Percentiles rank a stretch among this genome's conserved stretches.
Evolutionary conservation across 352 stramenopile genomes (phyloP).

Genomic region (Pythium aphanidermatum): DNA sequence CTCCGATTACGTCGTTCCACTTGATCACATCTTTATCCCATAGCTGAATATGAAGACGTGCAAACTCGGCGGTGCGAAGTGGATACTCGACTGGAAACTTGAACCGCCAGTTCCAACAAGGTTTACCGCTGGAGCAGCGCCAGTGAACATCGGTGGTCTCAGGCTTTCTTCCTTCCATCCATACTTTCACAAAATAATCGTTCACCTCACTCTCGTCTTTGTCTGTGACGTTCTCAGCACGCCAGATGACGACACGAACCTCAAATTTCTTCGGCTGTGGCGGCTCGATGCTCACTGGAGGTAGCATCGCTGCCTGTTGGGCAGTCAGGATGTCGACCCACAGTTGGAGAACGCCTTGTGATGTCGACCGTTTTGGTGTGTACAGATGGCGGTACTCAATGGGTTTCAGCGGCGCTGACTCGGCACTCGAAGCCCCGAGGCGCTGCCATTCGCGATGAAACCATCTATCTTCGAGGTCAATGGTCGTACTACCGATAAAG

Average conservation of each 20-base stretch:
- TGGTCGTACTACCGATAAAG: conserved; percentile 87
- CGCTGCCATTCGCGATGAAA: conserved; percentile 86
- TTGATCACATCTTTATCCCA: conserved; percentile 93
- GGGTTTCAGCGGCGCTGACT: conserved; percentile 57
- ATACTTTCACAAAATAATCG: conserved; percentile 90
- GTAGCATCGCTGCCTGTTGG: conserved; percentile 52
- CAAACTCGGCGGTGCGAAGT: conserved; percentile 67
- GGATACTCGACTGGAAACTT: conserved; percentile 86
- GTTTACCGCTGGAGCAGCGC: conserved; percentile 86
- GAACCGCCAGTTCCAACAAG: conserved; percentile 90
- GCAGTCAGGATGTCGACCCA: conserved; percentile 90
- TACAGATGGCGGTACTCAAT: conserved; percentile 88
- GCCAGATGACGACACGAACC: conserved; percentile 88
- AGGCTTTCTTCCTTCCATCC: conserved; percentile 68
- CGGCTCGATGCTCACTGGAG: conserved; percentile 61
- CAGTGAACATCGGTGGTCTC: conserved; percentile 88
- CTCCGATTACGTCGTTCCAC: conserved; percentile 88
- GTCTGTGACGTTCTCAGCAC: conserved; percentile 75
- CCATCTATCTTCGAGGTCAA: conserved; percentile 92
- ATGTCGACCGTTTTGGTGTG: conserved; percentile 55
- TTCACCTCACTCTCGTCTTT: conserved; percentile 77
- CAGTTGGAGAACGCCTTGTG: conserved; percentile 66
- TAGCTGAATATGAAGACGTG: conserved; percentile 85
- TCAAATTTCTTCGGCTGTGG: conserved; percentile 72
- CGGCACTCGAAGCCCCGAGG: conserved; percentile 26